Conservation (phyloP, 257 asterid genomes). For the Hygrophila difformis region DNA sequence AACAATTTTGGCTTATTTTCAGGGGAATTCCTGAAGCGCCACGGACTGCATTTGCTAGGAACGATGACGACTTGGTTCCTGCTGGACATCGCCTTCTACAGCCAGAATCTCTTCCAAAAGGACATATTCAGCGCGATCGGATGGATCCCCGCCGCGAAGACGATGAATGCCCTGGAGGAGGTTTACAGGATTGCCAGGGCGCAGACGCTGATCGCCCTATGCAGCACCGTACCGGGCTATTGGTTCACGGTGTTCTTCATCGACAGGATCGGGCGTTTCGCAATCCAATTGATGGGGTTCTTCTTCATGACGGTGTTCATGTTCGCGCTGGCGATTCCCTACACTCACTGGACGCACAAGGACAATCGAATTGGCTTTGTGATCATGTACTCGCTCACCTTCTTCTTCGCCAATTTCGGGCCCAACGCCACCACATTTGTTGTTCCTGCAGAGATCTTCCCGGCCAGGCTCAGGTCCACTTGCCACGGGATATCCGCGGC, state of each 20-base stretch:
- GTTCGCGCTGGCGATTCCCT: slow-evolving; percentile 45
- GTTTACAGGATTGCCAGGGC: slow-evolving; percentile 38
- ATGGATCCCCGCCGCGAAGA: slow-evolving; percentile 42
- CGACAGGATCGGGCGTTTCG: slow-evolving; percentile 38
- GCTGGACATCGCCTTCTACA: slow-evolving; percentile 42
- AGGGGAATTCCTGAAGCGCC: slow-evolving; percentile 24
- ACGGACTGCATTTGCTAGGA: slow-evolving; percentile 42
- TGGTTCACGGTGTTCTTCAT: slow-evolving; percentile 49
- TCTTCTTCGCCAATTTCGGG: slow-evolving; percentile 52
- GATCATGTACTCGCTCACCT: slow-evolving; percentile 34
- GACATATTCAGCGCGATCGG: slow-evolving; percentile 37
- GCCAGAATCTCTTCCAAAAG: slow-evolving; percentile 44
- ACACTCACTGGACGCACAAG: slow-evolving; percentile 35
- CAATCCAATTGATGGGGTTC: slow-evolving; percentile 46
- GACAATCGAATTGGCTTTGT: slow-evolving; percentile 41
- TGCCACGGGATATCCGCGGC: slow-evolving; percentile 60
- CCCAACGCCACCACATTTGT: slow-evolving; percentile 54
- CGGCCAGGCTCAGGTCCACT: slow-evolving; percentile 45
- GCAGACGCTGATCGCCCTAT: slow-evolving; percentile 40
- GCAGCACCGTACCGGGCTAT: slow-evolving; percentile 51
- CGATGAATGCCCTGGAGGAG: slow-evolving; percentile 45
- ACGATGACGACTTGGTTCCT: slow-evolving; percentile 46
- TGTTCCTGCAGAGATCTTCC: slow-evolving; percentile 55
- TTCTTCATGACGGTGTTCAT: slow-evolving; percentile 54
- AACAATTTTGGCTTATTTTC: slow-evolving; percentile 30